Percentiles rank a stretch among this genome's conserved stretches.
Conservation (phyloP, 2,329 filamentous ascomycete species). For the Lachnellula hyalina region DNA sequence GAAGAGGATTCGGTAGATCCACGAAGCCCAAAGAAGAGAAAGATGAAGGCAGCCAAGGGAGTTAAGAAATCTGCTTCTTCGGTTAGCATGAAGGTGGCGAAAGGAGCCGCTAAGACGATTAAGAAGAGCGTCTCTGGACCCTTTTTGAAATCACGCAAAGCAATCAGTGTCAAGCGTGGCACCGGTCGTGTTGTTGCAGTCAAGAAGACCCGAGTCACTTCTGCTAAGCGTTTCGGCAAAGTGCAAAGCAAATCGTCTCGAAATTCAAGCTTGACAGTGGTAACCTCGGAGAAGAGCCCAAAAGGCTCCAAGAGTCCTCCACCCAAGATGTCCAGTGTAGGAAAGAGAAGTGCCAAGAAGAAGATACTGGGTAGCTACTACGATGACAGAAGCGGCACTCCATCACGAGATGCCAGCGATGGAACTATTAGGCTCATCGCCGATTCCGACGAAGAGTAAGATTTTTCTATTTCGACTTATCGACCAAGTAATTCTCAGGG, state of each 20-base stretch:
- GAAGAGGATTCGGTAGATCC: constrained; percentile 15
- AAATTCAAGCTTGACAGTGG: constrained; percentile 22
- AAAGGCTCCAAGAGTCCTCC: background rate
- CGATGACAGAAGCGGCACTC: constrained; percentile 1
- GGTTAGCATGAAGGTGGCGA: constrained; percentile 31
- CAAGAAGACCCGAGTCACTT: constrained; percentile 20
- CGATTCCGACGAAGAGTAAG: constrained; percentile 6
- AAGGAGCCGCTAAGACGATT: constrained; percentile 34
- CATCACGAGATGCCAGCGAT: constrained; percentile 13
- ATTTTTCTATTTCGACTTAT: background rate
- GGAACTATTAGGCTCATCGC: constrained; percentile 21
- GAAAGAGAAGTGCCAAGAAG: constrained; percentile 12
- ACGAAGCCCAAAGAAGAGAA: constrained; percentile 40
- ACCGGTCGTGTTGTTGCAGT: constrained; percentile 8
- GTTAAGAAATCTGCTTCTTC: constrained; percentile 33
- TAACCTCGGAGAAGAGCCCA: constrained; percentile 12
- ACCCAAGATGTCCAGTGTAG: constrained; percentile 10
- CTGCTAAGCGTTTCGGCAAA: constrained; percentile 25
- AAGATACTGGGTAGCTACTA: constrained; percentile 15
- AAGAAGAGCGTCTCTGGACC: constrained; percentile 35
- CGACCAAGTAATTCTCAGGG: background rate
- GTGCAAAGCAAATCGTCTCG: constrained; percentile 20
- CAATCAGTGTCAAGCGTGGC: constrained; percentile 14
- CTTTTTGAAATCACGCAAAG: constrained; percentile 19
- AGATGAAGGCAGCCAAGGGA: constrained; percentile 38